Evolutionary conservation across 768 basidiomycete genomes (phyloP).

Genomic region (Megacollybia marginata): DNA sequence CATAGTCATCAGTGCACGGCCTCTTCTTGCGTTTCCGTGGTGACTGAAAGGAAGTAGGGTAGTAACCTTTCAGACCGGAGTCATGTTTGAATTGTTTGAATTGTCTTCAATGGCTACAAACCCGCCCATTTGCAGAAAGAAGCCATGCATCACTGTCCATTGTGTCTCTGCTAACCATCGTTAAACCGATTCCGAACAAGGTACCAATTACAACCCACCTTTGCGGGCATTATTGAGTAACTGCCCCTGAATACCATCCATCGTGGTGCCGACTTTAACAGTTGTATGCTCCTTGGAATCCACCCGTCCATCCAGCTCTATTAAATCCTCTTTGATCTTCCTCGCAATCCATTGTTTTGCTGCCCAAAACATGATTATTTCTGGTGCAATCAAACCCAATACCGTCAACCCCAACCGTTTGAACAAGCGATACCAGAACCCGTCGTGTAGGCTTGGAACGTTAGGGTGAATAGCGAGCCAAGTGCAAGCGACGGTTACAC

Average conservation of each 20-base stretch:
- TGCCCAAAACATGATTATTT: conserved; percentile 7
- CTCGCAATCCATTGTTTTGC: conserved; percentile 2
- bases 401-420: background rate
- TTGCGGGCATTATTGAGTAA: background rate
- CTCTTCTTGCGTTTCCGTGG: too few species aligned
- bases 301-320: too few species aligned
- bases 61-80: too few species aligned
- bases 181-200: background rate
- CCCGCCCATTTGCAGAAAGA: background rate
- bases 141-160: background rate
- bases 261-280: too few species aligned
- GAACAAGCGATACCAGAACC: background rate
- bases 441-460: background rate
- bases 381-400: conserved; percentile 3
- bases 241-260: too few species aligned
- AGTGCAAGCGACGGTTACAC: background rate
- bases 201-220: background rate
- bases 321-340: background rate
- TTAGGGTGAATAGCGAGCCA: conserved; percentile 8
- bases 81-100: background rate
- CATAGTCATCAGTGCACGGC: background rate
- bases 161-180: background rate
- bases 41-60: too few species aligned
- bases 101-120: background rate
- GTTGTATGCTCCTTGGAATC: too few species aligned